Evolutionary conservation across 768 basidiomycete species (phyloP).

Genomic region (Suillus discolor): DNA sequence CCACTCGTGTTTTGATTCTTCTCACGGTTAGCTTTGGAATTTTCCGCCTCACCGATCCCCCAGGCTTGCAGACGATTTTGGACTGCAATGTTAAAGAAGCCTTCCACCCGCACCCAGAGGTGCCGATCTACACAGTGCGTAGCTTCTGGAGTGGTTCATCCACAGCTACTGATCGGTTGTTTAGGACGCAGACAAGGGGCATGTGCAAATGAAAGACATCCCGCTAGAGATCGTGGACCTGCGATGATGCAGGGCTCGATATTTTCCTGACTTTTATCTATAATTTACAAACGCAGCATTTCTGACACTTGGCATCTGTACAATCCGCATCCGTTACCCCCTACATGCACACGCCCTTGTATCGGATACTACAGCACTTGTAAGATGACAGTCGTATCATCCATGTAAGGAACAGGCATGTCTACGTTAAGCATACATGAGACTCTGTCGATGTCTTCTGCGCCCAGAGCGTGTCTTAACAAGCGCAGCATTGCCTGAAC

Average conservation of each 20-base stretch:
- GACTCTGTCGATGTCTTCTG: constrained; percentile 41
- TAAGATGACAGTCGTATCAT: constrained; percentile 57
- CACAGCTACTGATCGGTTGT: not conserved
- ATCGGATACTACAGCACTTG: constrained; percentile 13
- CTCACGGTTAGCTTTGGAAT: constrained; percentile 63
- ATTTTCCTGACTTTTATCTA: not conserved
- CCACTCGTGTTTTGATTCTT: not conserved
- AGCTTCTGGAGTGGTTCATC: constrained; percentile 5
- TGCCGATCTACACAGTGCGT: constrained; percentile 81
- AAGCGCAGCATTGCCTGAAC: constrained; percentile 42
- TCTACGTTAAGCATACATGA: constrained; percentile 54
- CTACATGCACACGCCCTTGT: not conserved
- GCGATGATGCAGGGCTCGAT: constrained; percentile 37
- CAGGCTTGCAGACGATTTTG: constrained; percentile 73
- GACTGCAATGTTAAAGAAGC: constrained; percentile 70
- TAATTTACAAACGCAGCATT: constrained; percentile 3
- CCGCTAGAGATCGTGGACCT: constrained; percentile 85
- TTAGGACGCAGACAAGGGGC: constrained; percentile 84
- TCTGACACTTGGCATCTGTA: constrained; percentile 5
- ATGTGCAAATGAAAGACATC: constrained; percentile 76
- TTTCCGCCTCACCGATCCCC: constrained; percentile 88
- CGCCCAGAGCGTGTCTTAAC: constrained; percentile 48
- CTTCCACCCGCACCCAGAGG: constrained; percentile 85
- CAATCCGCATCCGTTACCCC: constrained; percentile 1
- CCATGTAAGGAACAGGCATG: constrained; percentile 40